Base-by-base conservation (phyloP, 306 rosid genomes). In the Hippophae gyantsensis region DNA sequence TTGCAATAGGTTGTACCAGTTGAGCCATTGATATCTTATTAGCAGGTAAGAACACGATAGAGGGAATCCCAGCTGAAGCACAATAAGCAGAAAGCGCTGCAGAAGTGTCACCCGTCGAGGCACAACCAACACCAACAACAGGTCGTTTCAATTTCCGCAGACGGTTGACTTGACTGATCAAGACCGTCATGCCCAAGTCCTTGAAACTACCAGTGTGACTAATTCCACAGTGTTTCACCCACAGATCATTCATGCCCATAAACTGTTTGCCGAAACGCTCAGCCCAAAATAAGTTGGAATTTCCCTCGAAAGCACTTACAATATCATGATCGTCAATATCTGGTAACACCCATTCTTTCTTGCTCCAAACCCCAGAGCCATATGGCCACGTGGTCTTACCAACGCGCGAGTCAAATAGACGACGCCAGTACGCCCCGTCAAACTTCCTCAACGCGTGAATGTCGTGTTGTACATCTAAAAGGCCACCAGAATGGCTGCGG, bases 321-420 rank as follows among this genome's bases (percentile, higher is more conserved):
- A 85, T 83, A 52, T 85, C 89, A 40, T 89, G 89, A 1, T 81
- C 62, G 52, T 85, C 74, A 43, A 89, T 89, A 79, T 85, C 94
- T 2, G 95, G 95, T 0, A 85, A 65, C 3, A 89, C 94, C 97
- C 97, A 89, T 68, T 85, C 95, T 70, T 89, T 89, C 71, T 89
- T 89, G 73, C 89, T 81, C 95, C 97, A 85, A 2, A 89, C 97
- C 5, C 97, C 95, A 14, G 95, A 89, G 3, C 97, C 97, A 62
- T 89, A 89, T 2, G 96, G 94, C 96, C 96, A 85, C 0, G 90
- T 73, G 25, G 94, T 89, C 64, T 57, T 81, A 13, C 96, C 96
- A n/a, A 89, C 94, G 67, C 94, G 94, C 69, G 96, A 85, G 65
- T 89, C 94, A 43, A 89, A 89, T 4, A 89, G 79, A 11, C 73